A percentile compares a stretch with the other conserved stretches of the same genome.
These are phyloP conservation scores for Desmodesmus armatus DNA, from an alignment of 139 green algal genomes.

Conservation along the genomic window DNA sequence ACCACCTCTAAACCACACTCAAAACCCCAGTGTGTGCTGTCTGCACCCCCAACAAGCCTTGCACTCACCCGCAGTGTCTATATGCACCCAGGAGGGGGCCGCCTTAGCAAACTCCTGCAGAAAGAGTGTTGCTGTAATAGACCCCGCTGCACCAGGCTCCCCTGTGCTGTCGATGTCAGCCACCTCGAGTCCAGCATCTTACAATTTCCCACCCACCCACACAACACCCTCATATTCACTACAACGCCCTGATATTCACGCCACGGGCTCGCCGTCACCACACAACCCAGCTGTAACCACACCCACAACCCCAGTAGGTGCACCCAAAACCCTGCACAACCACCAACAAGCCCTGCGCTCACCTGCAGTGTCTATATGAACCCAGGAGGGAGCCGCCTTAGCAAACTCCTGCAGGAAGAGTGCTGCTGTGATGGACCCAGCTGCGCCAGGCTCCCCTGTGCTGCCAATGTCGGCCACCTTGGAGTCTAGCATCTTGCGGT, in stretches of 20 bases:
- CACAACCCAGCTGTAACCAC: not conserved
- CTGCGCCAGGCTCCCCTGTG: conserved; percentile 30
- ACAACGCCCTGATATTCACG: too few species aligned
- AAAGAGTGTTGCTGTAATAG: conserved; percentile 73
- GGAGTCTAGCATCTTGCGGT: conserved; percentile 64
- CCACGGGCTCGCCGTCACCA: too few species aligned
- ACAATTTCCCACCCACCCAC: too few species aligned
- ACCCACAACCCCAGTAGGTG: not conserved
- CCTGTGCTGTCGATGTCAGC: conserved; percentile 43
- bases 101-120: conserved; percentile 58
- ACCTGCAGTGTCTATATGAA: conserved; percentile 78
- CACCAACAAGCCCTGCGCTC: too few species aligned
- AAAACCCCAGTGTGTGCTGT: not conserved
- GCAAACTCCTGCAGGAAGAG: conserved; percentile 69
- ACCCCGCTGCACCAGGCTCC: conserved; percentile 46
- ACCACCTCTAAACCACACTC: not conserved
- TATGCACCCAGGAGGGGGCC: conserved; percentile 67
- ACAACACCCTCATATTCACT: too few species aligned
- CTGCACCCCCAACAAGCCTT: too few species aligned
- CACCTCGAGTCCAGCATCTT: conserved; percentile 75
- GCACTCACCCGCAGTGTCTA: conserved; percentile 77
- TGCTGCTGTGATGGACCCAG: conserved; percentile 68
- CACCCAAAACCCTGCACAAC: conserved; percentile 12
- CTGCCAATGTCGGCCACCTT: conserved; percentile 61
- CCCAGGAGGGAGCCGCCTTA: conserved; percentile 51